Conservation (phyloP, 2,329 filamentous ascomycete genomes). For the Cercospora sojina region DNA sequence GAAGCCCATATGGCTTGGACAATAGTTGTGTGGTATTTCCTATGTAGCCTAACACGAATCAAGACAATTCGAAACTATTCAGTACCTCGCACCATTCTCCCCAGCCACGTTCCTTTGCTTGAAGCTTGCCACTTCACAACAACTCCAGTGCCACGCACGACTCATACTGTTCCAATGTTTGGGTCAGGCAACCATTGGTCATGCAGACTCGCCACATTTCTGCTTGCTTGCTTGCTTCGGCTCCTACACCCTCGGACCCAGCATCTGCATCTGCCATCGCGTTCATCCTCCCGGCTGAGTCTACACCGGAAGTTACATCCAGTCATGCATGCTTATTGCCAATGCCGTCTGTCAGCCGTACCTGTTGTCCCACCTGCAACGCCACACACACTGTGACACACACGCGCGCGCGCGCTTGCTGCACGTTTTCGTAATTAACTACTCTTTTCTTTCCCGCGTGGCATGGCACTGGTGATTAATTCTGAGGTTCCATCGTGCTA, state of each 20-base stretch:
- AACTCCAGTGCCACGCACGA: not conserved
- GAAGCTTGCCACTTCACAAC: not conserved
- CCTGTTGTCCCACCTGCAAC: not conserved
- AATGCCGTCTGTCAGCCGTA: not conserved
- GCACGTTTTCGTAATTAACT: not conserved
- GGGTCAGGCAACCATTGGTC: not conserved
- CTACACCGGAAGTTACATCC: not conserved
- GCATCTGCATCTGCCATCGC: not conserved
- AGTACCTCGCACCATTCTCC: not conserved
- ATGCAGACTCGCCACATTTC: not conserved
- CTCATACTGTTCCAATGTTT: not conserved
- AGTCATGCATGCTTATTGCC: not conserved
- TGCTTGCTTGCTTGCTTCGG: not conserved
- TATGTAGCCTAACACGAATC: not conserved
- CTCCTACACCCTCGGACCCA: not conserved
- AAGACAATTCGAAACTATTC: not conserved
- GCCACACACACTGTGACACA: not conserved
- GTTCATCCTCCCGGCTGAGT: not conserved
- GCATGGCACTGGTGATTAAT: not conserved
- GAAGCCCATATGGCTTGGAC: constrained; percentile 1
- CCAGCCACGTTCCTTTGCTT: not conserved
- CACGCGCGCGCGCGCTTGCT: not conserved
- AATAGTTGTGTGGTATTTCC: not conserved
- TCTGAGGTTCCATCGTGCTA: not conserved
- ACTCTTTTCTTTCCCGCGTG: not conserved